These are phyloP conservation scores for Ogataea naganishii DNA, from an alignment of 805 yeast species.

Conservation along the genomic window DNA sequence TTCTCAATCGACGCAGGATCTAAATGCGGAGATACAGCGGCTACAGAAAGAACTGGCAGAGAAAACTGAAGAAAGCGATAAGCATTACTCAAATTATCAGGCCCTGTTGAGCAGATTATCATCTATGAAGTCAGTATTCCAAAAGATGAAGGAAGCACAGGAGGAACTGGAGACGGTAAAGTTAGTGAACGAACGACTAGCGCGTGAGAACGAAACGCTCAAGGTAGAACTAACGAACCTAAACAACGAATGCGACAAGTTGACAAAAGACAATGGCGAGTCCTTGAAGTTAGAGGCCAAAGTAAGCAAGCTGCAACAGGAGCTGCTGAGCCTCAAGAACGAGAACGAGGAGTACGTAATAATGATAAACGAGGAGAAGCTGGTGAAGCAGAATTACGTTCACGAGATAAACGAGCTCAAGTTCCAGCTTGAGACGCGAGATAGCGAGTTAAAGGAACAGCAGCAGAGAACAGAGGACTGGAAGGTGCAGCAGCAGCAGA, in stretches of 20 bases:
- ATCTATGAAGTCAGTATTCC: slow-evolving; percentile 66
- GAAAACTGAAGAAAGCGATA: slow-evolving; percentile 44
- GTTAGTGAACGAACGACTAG: slow-evolving; percentile 24
- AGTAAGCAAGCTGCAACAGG: slow-evolving; percentile 30
- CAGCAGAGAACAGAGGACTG: slow-evolving; percentile 16
- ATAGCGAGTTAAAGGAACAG: slow-evolving; percentile 18
- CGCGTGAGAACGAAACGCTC: slow-evolving; percentile 15
- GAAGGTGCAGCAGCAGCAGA: slow-evolving; percentile 10
- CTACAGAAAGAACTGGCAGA: slow-evolving; percentile 23
- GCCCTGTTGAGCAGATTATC: slow-evolving; percentile 53
- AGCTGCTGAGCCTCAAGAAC: slow-evolving; percentile 26
- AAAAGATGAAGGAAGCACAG: slow-evolving; percentile 66
- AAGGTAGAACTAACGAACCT: slow-evolving; percentile 29
- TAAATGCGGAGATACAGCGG: slow-evolving; percentile 5
- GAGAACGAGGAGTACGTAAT: slow-evolving; percentile 27
- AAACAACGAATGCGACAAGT: slow-evolving; percentile 46
- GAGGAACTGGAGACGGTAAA: slow-evolving; percentile 41
- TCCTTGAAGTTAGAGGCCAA: slow-evolving; percentile 30
- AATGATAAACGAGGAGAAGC: slow-evolving; percentile 30
- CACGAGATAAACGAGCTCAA: slow-evolving; percentile 31
- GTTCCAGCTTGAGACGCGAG: slow-evolving; percentile 8
- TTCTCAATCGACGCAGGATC: too few relatives aligned
- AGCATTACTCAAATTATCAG: slow-evolving; percentile 52
- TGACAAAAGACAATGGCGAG: slow-evolving; percentile 29
- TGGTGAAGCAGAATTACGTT: slow-evolving; percentile 34